These are phyloP conservation scores for Cyberlindnera bimundalis DNA, from an alignment of 805 yeast species.

Conservation along the genomic window DNA sequence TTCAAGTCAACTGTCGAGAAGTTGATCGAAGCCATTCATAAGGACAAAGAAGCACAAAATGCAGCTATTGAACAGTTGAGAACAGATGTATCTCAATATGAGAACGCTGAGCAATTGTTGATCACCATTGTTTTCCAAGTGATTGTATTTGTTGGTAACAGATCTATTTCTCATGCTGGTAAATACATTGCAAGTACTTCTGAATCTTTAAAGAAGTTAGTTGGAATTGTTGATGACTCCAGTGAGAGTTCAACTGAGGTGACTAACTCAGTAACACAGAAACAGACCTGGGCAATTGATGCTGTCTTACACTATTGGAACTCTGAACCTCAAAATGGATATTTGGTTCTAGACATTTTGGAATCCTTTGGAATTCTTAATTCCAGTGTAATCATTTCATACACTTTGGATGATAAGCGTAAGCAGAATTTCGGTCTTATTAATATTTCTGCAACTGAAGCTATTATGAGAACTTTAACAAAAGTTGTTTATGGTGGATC, in stretches of 20 bases:
- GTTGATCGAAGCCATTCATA: constrained; percentile 37
- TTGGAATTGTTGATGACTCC: constrained; percentile 13
- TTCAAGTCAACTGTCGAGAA: constrained; percentile 34
- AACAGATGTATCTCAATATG: constrained; percentile 30
- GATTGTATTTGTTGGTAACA: constrained; percentile 77
- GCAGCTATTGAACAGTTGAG: constrained; percentile 30
- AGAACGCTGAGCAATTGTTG: constrained; percentile 41
- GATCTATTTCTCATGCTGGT: constrained; percentile 78
- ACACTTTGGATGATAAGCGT: constrained; percentile 37
- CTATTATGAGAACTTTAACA: constrained; percentile 35
- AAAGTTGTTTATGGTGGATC: constrained; percentile 23
- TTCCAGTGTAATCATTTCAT: constrained; percentile 39
- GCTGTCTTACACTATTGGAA: constrained; percentile 65
- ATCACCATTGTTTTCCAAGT: constrained; percentile 65
- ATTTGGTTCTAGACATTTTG: constrained; percentile 52
- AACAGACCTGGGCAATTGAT: constrained; percentile 45
- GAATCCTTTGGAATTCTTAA: constrained; percentile 42
- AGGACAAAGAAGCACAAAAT: constrained; percentile 30
- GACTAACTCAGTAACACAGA: constrained; percentile 24
- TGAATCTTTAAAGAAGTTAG: constrained; percentile 34
- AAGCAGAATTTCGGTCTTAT: constrained; percentile 35
- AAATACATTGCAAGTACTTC: constrained; percentile 45
- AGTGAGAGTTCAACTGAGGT: constrained; percentile 9
- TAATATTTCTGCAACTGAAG: constrained; percentile 45
- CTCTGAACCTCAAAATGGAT: constrained; percentile 61